These are phyloP conservation scores for Rubus idaeus DNA, from an alignment of 306 rosid species.

Conservation along the genomic window DNA sequence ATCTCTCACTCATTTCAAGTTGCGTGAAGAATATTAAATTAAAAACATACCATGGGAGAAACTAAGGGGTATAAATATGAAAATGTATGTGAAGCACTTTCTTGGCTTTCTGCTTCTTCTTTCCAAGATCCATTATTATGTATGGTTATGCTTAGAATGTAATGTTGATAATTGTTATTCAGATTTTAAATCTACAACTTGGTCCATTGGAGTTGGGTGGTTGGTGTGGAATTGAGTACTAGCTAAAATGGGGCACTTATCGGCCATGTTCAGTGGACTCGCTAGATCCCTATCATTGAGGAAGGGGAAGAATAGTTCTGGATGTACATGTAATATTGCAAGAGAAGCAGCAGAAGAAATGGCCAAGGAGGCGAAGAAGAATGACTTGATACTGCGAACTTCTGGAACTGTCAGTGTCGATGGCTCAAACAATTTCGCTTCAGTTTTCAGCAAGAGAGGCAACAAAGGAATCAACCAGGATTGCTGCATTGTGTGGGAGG, in stretches of 20 bases:
- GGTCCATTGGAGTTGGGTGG: slow-evolving; percentile 1
- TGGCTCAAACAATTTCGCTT: slow-evolving; percentile 76
- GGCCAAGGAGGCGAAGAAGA: slow-evolving; percentile 83
- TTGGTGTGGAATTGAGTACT: slow-evolving; percentile 2
- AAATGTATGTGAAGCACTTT: slow-evolving; percentile 24
- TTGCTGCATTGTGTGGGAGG: slow-evolving; percentile 99
- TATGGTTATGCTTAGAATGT: neutral
- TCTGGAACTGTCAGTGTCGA: slow-evolving; percentile 52
- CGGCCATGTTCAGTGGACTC: slow-evolving; percentile 73
- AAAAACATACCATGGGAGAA: neutral
- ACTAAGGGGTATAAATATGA: neutral
- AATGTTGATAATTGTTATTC: slow-evolving; percentile 11
- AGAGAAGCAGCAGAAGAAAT: slow-evolving; percentile 79
- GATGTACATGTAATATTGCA: slow-evolving; percentile 27
- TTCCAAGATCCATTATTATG: neutral
- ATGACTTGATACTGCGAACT: slow-evolving; percentile 51
- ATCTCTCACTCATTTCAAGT: slow-evolving; percentile 33
- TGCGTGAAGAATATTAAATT: slow-evolving; percentile 34
- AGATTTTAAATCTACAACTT: slow-evolving; percentile 29
- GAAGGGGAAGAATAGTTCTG: slow-evolving; percentile 45
- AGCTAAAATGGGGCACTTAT: slow-evolving; percentile 58
- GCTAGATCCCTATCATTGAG: slow-evolving; percentile 54
- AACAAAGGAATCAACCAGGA: slow-evolving; percentile 90
- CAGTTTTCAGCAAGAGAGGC: slow-evolving; percentile 74
- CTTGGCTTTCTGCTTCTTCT: slow-evolving; percentile 36